Evolutionary conservation across 208 protist genomes (phyloP), one percentile per base, ranked within the genome.

Genomic region (Tritrichomonas musculus): DNA sequence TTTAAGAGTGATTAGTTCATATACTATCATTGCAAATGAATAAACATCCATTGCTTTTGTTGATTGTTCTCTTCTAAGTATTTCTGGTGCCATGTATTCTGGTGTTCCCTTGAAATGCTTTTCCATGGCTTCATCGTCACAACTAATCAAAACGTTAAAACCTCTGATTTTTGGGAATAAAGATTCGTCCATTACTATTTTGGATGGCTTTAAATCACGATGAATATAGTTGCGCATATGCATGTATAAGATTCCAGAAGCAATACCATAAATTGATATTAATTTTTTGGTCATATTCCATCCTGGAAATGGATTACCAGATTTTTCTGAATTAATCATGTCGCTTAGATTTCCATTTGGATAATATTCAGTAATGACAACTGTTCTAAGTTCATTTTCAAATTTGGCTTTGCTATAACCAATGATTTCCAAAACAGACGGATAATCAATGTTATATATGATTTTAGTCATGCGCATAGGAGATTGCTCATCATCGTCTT

Each of bases 61-160:
- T 17, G 47, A 92, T 44, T 39, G 14, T 0, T 33, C 22, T 64
- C 27, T n/a, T 11, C 25, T 49, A 2, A 92, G 5, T 22, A 92
- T 22, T 36, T 92, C 77, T 25, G 77, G 77, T 36, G 77, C 77
- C 77, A 92, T 92, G 50, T 92, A 92, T 60, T 64, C 27, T 5
- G 77, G 77, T 36, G 77, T 64, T 60, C 77, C 77, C 47, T 44
- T 75, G 33, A 27, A 27, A 25, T 4, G 33, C 17, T 27, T 75
- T 82, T 82, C n/a, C 8, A 8, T 3, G 30, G 3, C 1, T 11
- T 47, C 11, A n/a, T 33, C 8, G 11, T 1, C 11, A 53, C 41
- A 14, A 33, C 17, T 25, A n/a, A 33, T 33, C 0, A 25, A 41
- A 11, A 92, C 41, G 13, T 41, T 41, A 44, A 82, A 82, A 50